These are phyloP conservation scores for Globisporangium parvum DNA, from an alignment of 352 stramenopile species.

Conservation along the genomic window DNA sequence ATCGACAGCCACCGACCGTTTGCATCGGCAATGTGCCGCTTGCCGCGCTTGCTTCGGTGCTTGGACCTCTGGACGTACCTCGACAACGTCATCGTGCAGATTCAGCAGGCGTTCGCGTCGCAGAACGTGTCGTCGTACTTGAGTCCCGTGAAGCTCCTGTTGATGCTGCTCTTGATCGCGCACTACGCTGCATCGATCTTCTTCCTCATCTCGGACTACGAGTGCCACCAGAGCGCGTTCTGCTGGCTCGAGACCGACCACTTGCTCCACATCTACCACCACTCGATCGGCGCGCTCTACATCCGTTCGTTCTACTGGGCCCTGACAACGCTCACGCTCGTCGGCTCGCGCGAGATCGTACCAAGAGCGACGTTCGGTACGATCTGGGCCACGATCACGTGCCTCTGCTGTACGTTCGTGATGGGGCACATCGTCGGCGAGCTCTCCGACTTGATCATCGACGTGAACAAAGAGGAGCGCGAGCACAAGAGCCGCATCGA, in stretches of 20 bases:
- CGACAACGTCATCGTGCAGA: slow-evolving; percentile 60
- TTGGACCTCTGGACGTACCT: slow-evolving; percentile 47
- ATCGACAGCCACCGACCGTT: slow-evolving; percentile 17
- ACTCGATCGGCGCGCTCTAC: slow-evolving; percentile 45
- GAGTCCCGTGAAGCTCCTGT: slow-evolving; percentile 58
- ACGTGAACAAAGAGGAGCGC: slow-evolving; percentile 67
- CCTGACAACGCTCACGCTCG: slow-evolving; percentile 53
- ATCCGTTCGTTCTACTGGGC: slow-evolving; percentile 70
- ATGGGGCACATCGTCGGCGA: slow-evolving; percentile 72
- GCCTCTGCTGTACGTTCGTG: slow-evolving; percentile 64
- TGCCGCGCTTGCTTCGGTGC: slow-evolving; percentile 52
- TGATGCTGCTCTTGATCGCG: slow-evolving; percentile 54
- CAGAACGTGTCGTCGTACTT: slow-evolving; percentile 65
- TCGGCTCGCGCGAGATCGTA: slow-evolving; percentile 54
- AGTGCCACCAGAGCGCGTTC: slow-evolving; percentile 28
- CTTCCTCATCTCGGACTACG: slow-evolving; percentile 57
- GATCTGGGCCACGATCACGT: slow-evolving; percentile 50
- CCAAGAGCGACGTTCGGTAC: slow-evolving; percentile 34
- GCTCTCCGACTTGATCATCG: slow-evolving; percentile 67
- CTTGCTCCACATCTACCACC: slow-evolving; percentile 53
- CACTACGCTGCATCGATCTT: slow-evolving; percentile 68
- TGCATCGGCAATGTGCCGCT: slow-evolving; percentile 29
- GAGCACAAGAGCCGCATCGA: slow-evolving; percentile 64
- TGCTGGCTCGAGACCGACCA: slow-evolving; percentile 64
- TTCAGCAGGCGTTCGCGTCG: slow-evolving; percentile 61